Percentiles rank a stretch among this genome's conserved stretches.
Evolutionary conservation across 495 filamentous ascomycete species (phyloP).

Genomic region (Hypoxylon fuscum): DNA sequence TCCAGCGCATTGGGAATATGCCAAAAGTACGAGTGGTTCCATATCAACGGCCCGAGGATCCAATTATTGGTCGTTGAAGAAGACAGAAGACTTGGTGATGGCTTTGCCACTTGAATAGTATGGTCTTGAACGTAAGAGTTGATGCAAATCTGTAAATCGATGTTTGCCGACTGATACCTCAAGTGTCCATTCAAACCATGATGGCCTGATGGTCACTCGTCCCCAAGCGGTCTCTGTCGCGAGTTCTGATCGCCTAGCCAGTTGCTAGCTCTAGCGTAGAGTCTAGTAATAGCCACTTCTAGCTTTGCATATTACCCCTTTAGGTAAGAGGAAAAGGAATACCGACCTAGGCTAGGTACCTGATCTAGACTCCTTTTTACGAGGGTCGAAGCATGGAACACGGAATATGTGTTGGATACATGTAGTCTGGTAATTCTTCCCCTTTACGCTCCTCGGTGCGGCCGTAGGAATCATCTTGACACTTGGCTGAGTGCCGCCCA

Average conservation of each 20-base stretch:
- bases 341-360: not conserved
- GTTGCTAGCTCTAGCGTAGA: too few relatives aligned
- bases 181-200: conserved; percentile 13
- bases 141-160: conserved; percentile 33
- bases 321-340: too few relatives aligned
- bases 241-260: too few relatives aligned
- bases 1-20: conserved; percentile 41
- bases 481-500: conserved; percentile 11
- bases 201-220: conserved; percentile 2
- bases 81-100: not conserved
- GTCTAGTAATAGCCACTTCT: not conserved
- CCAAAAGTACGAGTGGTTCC: conserved; percentile 36
- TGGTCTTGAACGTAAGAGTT: conserved; percentile 27
- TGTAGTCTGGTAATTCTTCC: conserved; percentile 2
- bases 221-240: not conserved
- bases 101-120: conserved; percentile 27
- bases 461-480: conserved; percentile 5
- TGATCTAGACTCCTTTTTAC: not conserved
- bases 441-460: conserved; percentile 6
- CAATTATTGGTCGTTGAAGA: conserved; percentile 38
- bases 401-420: conserved; percentile 9
- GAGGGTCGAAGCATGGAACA: not conserved
- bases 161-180: conserved; percentile 33
- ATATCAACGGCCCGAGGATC: conserved; percentile 41
- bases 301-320: too few relatives aligned